These are phyloP conservation scores for Sanguinoderma infundibulare DNA, from an alignment of 1,284 basidiomycete genomes.

Conservation along the genomic window DNA sequence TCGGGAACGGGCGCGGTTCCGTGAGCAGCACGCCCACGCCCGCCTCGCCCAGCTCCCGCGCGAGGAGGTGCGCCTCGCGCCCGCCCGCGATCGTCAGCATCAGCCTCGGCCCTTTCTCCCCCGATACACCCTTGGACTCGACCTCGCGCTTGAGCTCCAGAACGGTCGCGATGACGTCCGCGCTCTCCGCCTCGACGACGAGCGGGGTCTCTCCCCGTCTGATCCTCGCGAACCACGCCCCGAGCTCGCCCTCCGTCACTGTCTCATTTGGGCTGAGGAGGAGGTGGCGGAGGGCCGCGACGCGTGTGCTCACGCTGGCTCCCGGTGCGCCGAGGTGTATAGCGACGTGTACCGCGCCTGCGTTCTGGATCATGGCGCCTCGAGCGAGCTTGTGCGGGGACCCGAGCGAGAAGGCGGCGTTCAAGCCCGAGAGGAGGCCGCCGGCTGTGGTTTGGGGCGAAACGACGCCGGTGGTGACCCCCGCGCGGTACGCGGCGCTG, in stretches of 20 bases:
- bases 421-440: slow-evolving; percentile 67
- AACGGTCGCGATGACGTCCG: slow-evolving; percentile 81
- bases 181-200: slow-evolving; percentile 60
- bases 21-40: slow-evolving; percentile 77
- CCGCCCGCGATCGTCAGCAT: slow-evolving; percentile 70
- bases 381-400: slow-evolving; percentile 64
- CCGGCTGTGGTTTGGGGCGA: slow-evolving; percentile 58
- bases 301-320: slow-evolving; percentile 63
- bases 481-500: slow-evolving; percentile 62
- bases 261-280: slow-evolving; percentile 45
- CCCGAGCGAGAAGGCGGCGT: slow-evolving; percentile 67
- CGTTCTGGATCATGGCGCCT: slow-evolving; percentile 70
- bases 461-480: slow-evolving; percentile 62
- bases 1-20: slow-evolving; percentile 62
- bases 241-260: slow-evolving; percentile 46
- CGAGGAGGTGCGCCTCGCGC: slow-evolving; percentile 76
- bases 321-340: slow-evolving; percentile 39
- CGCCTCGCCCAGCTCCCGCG: slow-evolving; percentile 72
- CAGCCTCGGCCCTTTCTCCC: slow-evolving; percentile 31
- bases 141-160: slow-evolving; percentile 76
- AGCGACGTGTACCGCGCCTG: slow-evolving; percentile 68
- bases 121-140: slow-evolving; percentile 41
- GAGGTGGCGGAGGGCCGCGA: slow-evolving; percentile 64
- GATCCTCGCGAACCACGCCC: slow-evolving; percentile 58
- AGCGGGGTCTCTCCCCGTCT: slow-evolving; percentile 56